Base-by-base conservation (phyloP, 192 early-diverging fungal genomes). In the Jimgerdemannia lactiflua region DNA sequence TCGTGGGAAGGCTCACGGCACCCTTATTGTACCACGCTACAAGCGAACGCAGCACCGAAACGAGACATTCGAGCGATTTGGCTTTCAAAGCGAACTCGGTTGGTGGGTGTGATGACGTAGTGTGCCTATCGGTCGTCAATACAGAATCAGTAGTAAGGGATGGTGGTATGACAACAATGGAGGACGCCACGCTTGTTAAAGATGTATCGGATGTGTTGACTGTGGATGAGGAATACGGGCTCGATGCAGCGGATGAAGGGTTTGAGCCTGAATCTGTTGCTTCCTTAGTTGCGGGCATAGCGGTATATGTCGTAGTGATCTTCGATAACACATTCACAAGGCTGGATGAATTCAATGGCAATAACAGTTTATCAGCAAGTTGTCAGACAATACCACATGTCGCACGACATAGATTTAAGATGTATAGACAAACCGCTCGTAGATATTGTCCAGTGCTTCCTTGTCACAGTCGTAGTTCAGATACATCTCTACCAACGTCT, bases 381-480 rank as follows among this genome's bases (percentile, higher is more conserved):
- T 29, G 29, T 29, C 29, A 29, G 29, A 29, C 29, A 29, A 29
- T 29, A 29, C 29, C 29, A 29, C 29, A 29, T 29, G 29, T 29
- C 29, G 29, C 29, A 29, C 29, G 29, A 29, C 29, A 29, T 29
- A 29, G 29, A 29, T 29, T 29, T 10, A 39, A 1, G 2, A 11
- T 6, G 49, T 6, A 59, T 39, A 73, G 9, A 44, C 44, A 70
- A 65, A 82, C 40, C 95, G 86, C 82, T 98, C 95, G 88, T 94
- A 98, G 75, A 96, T 91, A 72, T 96, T 98, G 79, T 94, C 90
- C 43, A 90, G 79, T 8, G 94, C 91, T 76, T 95, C 91, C 64
- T 89, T 80, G 70, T 94, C 90, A 78, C 96, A 98, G 83, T 98
- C 96, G 72, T 97, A 97, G 85, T 98, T 98, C 3, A 98, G 83